Base-by-base conservation (phyloP, 805 yeast genomes). In the Candida arabinofermentans region DNA sequence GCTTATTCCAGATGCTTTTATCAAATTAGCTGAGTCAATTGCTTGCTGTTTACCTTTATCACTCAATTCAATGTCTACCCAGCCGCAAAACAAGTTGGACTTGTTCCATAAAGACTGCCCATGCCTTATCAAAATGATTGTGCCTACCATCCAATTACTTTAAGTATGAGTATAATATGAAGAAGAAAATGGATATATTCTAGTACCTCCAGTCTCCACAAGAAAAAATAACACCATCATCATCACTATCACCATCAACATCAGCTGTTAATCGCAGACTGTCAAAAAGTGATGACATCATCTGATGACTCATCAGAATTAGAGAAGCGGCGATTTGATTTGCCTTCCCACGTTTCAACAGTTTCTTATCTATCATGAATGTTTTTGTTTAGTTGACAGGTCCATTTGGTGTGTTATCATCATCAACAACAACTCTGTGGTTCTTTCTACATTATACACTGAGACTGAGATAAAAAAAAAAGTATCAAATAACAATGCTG, bases 21-120 rank as follows among this genome's bases (percentile, higher is more conserved):
- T 69, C 54, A 83, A 64, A 38, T 70, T 68, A 19, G 86, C 88
- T 27, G 88, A 81, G 49, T 75, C 67, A 34, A 61, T 58, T 18
- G 95, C 95, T 62, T 86, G 93, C 46, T 68, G 65, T 49, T 70
- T 67, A 36, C 95, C 95, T 46, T 75, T 73, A 7, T 67, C 79
- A 3, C 90, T 81, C 53, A 86, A 68, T 44, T 74, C 71, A 26
- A 84, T 82, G 65, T 86, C 91, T 24, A 83, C 79, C 95, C 95
- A 86, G 16, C 95, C 95, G 61, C 93, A 84, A 65, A 86, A 86
- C 49, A 78, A 70, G 64, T 83, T 79, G 57, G 76, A 76, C 59
- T 82, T 79, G 60, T 86, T 86, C 79, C 87, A 79, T 56, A 79
- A 81, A 57, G 89, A 81, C 61, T 86, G 86, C 4, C 95, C 95